Evolutionary conservation across 257 asterid species (phyloP), one percentile per base, ranked within the genome.

Genomic region (Coffea eugenioides): DNA sequence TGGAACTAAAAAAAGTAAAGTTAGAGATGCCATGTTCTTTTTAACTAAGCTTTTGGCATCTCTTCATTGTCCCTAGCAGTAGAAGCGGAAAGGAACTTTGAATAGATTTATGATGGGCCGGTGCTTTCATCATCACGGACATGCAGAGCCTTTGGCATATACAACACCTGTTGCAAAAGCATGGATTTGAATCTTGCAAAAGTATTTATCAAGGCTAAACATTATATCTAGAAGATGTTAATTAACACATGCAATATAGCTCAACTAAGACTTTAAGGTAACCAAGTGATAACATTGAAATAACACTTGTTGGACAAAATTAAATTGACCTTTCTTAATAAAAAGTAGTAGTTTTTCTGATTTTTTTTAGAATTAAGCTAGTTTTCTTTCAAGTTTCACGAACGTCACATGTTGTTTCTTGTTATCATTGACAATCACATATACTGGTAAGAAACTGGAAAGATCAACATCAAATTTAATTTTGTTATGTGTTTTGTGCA

Each of bases 21-120:
- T 66, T 51, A 25, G 62, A 81, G 85, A 78, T 64, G 80, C 83
- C 83, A 65, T 83, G 82, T 79, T 79, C 79, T 77, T 68, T 80
- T 66, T 48, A 80, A 67, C 75, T 66, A 79, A 78, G 78, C 67
- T 83, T 86, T 81, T 83, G 77, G 85, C 79, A 64, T 74, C 77
- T 80, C 81, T 77, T 82, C 57, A 77, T 77, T 77, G 88, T 80
- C 83, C 84, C 69, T 31, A 67, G 76, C 80, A 78, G 68, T 81
- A 39, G 71, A 3, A 31, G 43, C 10, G 49, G 72, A 69, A 46
- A 52, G 75, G 57, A 67, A 36, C 41, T 62, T 3, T 18, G 39
- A 34, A 54, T 71, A 79, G 52, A 73, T 57, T 49, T 16, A 77
- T 51, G 69, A 77, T 69, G 41, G 84, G 84, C 72, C 59, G 84